Evolutionary conservation across 2,329 filamentous ascomycete genomes (phyloP).

Genomic region (Stemphylium beticola): DNA sequence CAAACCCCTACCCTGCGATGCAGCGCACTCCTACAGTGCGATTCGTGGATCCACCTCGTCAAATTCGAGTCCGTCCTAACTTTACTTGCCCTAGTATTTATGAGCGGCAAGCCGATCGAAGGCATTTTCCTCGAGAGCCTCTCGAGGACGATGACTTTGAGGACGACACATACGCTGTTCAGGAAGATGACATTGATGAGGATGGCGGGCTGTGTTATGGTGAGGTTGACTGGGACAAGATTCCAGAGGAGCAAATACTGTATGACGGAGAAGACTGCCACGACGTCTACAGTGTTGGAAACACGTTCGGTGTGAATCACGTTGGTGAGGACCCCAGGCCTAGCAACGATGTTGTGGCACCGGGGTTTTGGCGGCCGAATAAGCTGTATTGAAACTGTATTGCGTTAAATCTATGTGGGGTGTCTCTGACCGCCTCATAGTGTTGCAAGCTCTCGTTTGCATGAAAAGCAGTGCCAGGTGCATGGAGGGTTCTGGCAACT

Average conservation of each 20-base stretch:
- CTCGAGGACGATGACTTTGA: neutral
- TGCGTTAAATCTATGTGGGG: neutral
- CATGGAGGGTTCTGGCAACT: neutral
- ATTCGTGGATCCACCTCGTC: conserved; percentile 12
- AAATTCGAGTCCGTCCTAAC: conserved; percentile 11
- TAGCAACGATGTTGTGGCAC: conserved; percentile 24
- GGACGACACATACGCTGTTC: neutral
- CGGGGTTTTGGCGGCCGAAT: conserved; percentile 55
- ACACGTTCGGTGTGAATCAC: neutral
- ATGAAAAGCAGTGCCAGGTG: neutral
- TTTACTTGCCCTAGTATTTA: conserved; percentile 32
- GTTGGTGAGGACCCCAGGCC: conserved; percentile 4
- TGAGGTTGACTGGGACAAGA: conserved; percentile 3
- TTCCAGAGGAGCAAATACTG: neutral
- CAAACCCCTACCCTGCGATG: neutral
- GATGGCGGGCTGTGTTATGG: neutral
- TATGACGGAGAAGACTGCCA: neutral
- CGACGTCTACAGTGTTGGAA: neutral
- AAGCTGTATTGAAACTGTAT: conserved; percentile 49
- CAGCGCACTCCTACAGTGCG: conserved; percentile 23
- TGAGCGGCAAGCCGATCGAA: conserved; percentile 33
- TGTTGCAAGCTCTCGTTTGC: neutral
- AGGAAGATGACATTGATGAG: conserved; percentile 3
- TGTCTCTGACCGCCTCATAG: neutral
- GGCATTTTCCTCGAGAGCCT: conserved; percentile 4